phyloP scores from a whole-genome alignment of 108 stramenopile genomes.

The Discostella stelligeroides region DNA sequence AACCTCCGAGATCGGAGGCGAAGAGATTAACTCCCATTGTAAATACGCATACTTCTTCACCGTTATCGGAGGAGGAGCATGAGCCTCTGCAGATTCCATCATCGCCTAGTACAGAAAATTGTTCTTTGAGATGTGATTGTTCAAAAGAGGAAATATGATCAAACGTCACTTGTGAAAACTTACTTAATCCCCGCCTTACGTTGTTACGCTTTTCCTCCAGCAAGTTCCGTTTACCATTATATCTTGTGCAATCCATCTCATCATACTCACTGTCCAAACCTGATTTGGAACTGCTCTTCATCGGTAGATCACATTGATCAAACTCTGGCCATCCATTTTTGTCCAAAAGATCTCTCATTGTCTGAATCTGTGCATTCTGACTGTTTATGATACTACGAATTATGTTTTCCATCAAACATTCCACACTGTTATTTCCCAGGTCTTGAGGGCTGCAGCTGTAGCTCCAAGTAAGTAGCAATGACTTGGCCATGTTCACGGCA shows the following conservation, averaged over 20 bases:
- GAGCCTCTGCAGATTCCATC: constrained; percentile 30
- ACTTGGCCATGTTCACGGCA: constrained; percentile 94
- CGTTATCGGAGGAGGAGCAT: constrained; percentile 7
- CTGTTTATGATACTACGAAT: constrained; percentile 67
- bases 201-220: neutral
- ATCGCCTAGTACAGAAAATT: neutral
- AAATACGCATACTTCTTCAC: constrained; percentile 20
- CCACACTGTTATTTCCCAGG: constrained; percentile 28
- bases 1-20: constrained; percentile 69
- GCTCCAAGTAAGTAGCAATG: constrained; percentile 52
- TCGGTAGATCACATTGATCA: constrained; percentile 49
- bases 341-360: constrained; percentile 67
- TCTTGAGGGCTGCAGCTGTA: constrained; percentile 46
- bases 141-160: neutral
- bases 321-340: constrained; percentile 34
- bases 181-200: constrained; percentile 1
- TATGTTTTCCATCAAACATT: constrained; percentile 59
- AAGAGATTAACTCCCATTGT: constrained; percentile 27
- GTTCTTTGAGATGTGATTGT: neutral
- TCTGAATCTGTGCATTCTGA: constrained; percentile 86
- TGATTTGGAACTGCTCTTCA: constrained; percentile 14
- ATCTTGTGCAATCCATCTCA: too few relatives aligned
- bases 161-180: neutral
- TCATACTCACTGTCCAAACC: too few relatives aligned
- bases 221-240: neutral